phyloP scores from a whole-genome alignment of 2,329 filamentous ascomycete species.

The Periglandula ipomoeae region DNA sequence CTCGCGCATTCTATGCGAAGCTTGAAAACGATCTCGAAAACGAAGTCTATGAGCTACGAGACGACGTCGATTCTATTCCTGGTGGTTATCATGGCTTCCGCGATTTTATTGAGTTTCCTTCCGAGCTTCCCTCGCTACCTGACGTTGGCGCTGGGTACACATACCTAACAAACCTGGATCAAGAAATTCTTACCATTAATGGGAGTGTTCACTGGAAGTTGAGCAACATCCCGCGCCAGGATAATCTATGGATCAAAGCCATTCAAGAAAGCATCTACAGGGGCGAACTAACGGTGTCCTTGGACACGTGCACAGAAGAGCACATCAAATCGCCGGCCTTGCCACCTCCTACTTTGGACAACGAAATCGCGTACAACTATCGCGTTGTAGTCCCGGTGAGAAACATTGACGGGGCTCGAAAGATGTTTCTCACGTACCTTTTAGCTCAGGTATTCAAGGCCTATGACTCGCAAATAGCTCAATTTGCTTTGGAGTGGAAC shows the following conservation, averaged over 20 bases:
- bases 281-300: slow-evolving; percentile 9
- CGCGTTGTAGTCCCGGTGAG: neutral
- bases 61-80: neutral
- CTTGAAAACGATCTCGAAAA: slow-evolving; percentile 5
- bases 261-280: slow-evolving; percentile 7
- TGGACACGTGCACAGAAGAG: slow-evolving; percentile 8
- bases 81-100: neutral
- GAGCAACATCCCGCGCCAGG: slow-evolving; percentile 10
- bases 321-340: slow-evolving; percentile 10
- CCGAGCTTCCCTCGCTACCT: slow-evolving; percentile 9
- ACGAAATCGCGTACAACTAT: neutral
- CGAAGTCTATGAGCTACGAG: slow-evolving; percentile 3
- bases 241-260: slow-evolving; percentile 7
- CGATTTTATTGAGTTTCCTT: slow-evolving; percentile 2
- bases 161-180: slow-evolving; percentile 13
- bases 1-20: slow-evolving; percentile 4
- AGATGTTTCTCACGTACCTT: slow-evolving; percentile 6
- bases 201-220: slow-evolving; percentile 12
- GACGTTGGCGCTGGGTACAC: slow-evolving; percentile 1
- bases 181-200: slow-evolving; percentile 13
- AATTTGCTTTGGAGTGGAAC: slow-evolving; percentile 11
- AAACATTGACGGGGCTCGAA: neutral
- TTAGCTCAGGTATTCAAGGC: slow-evolving; percentile 4
- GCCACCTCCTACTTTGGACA: slow-evolving; percentile 4
- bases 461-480: slow-evolving; percentile 6